Percentiles rank a stretch among this genome's conserved stretches.
Conservation (phyloP, 2,329 filamentous ascomycete genomes). For the Teratosphaeriaceae sp. region DNA sequence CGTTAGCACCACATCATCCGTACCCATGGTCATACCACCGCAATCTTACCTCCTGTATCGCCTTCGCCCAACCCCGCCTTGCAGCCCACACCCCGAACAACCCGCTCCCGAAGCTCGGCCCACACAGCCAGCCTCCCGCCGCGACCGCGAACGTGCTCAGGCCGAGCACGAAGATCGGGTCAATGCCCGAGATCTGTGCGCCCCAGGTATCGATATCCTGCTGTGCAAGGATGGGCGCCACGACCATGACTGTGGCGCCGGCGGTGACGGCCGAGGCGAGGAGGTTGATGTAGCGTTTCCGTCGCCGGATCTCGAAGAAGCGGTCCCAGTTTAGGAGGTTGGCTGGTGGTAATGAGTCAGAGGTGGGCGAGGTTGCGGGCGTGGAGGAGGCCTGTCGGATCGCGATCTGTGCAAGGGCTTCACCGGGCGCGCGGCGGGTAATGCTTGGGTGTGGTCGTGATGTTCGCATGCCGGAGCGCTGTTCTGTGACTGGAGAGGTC, state of each 20-base stretch:
- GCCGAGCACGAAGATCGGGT: slow-evolving; percentile 80
- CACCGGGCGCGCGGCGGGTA: too few species aligned
- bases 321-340: slow-evolving; percentile 64
- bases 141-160: slow-evolving; percentile 69
- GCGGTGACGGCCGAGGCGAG: slow-evolving; percentile 65
- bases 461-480: too few species aligned
- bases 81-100: slow-evolving; percentile 73
- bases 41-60: slow-evolving; percentile 60
- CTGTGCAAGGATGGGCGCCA: slow-evolving; percentile 60
- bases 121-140: slow-evolving; percentile 80
- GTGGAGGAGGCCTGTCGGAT: too few species aligned
- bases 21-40: too few species aligned
- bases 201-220: slow-evolving; percentile 61
- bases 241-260: slow-evolving; percentile 53
- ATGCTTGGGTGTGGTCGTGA: too few species aligned
- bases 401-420: too few species aligned
- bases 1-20: too few species aligned
- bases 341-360: too few species aligned
- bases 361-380: too few species aligned
- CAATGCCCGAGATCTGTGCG: slow-evolving; percentile 70
- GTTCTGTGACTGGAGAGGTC: too few species aligned
- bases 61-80: slow-evolving; percentile 49
- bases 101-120: slow-evolving; percentile 72
- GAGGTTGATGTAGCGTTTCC: slow-evolving; percentile 76
- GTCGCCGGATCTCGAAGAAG: slow-evolving; percentile 85